Base-by-base conservation (phyloP, 495 filamentous ascomycete species). In the Penicillium herquei region DNA sequence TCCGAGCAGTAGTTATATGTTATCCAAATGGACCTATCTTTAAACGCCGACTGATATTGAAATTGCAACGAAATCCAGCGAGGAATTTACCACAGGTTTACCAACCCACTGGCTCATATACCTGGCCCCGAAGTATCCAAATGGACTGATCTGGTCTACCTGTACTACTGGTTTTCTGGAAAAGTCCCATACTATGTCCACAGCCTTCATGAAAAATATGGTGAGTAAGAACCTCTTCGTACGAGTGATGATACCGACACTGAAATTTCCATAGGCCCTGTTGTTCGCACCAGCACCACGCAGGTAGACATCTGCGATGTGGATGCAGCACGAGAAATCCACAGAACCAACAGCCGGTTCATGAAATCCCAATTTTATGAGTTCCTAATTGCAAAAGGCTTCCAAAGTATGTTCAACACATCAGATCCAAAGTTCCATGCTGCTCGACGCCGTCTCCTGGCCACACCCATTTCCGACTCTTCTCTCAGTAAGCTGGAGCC, bases 201-300 rank as follows among this genome's bases (percentile, higher is more conserved):
- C n/a, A 5, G 18, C 0, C 63, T 80, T 4, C 77, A 80, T 52
- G 46, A 70, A 45, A 56, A 70, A 68, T 78, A 79, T 55, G 76
- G 76, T 74, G 50, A 49, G 45, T 1, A 37, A 5, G 3, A 11
- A 45, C 14, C 7, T 31, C n/a, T n/a, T 26, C 10, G 16, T 1
- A 2, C 12, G 13, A 37, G 2, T 5, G 26, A 16, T 34, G 16
- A 46, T 30, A 56, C 18, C 4, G 39, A 16, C 46, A 13, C 49
- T 59, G 39, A 54, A 16, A 17, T 37, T 6, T 13, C 9, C 37
- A 31, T 33, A 79, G 72, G 76, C 16, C 69, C 75, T 5, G 56
- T 79, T 31, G 76, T 80, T 16, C 77, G 78, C 8, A 61, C 73
- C 14, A 57, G 59, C 26, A 72, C 72, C 5, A 49, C 49, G 5